Evolutionary conservation across 768 basidiomycete species (phyloP), one percentile per base, ranked within the genome.

Genomic region (Naganishia vaughanmartiniae): DNA sequence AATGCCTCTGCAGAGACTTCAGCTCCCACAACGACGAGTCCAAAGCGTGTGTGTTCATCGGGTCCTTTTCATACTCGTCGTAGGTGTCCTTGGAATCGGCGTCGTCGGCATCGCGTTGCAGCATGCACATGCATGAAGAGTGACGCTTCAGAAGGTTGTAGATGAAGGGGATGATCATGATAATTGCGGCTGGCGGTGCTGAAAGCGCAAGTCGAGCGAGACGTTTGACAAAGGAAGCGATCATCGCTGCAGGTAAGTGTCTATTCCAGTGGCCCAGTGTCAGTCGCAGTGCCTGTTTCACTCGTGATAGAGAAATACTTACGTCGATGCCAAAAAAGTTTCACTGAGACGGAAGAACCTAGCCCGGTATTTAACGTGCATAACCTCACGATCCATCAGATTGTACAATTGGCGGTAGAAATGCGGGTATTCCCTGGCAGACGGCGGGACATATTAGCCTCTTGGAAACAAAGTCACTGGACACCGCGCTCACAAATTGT

Each of bases 11-110:
- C 71, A 94, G 89, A 0, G 90, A 85, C 66, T 87, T 83, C 42
- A 99, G 85, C 82, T 99, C 95, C 96, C 96, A 98, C 17, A 96
- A 81, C 11, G 92, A 94, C 54, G 91, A 93, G 54, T 89, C 86
- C 17, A 95, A 84, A 0, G 95, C 95, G 65, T 87, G 84, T 2
- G 93, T 90, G 53, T 86, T 82, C 54, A 89, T 84, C 0, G 94
- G 94, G 71, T 93, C 89, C 2, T 81, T 76, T 76, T 94, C 91
- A 0, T 82, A 71, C 0, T 85, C 71, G 26, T 89, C 73, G 83
- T 90, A 98, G 1, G 90, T 88, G 76, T 99, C 89, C 86, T 67
- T 33, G 15, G 34, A 28, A 9, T 9, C 34, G 21, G 12, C 54
- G 76, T 98, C 89, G 86, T 69, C 56, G 24, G 28, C 24, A 10